Evolutionary conservation across 139 green algal species (phyloP).

Genomic region (Monoraphidium neglectum): DNA sequence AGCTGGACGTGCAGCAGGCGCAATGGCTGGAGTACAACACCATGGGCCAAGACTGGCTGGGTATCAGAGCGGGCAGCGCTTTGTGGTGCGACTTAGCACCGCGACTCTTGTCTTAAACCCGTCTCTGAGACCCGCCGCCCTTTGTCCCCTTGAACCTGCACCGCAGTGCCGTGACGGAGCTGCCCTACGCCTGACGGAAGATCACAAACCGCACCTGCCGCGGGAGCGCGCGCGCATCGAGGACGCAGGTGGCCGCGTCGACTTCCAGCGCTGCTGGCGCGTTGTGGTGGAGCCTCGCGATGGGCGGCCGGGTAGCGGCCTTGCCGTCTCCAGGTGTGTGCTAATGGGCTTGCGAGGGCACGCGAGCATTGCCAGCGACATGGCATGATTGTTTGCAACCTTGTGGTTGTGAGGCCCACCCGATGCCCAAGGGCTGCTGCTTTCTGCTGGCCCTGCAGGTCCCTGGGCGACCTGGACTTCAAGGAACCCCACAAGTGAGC

Average conservation of each 20-base stretch:
- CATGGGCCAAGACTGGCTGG: background rate
- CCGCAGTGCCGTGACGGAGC: constrained; percentile 53
- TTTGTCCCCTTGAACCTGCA: too few species aligned
- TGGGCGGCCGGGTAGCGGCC: constrained; percentile 55
- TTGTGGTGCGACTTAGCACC: background rate
- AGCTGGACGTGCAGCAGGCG: background rate
- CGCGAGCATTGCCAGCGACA: background rate
- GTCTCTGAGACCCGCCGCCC: constrained; percentile 60
- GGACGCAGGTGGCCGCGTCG: constrained; percentile 53
- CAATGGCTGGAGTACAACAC: background rate
- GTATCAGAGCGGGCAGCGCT: background rate
- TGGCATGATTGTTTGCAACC: background rate
- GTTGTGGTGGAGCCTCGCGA: constrained; percentile 71
- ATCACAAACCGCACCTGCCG: constrained; percentile 77
- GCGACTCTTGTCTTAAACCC: background rate
- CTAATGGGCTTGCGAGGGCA: background rate
- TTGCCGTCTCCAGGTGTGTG: constrained; percentile 69
- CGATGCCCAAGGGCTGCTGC: background rate
- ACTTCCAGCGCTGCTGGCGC: constrained; percentile 74
- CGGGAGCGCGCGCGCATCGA: constrained; percentile 55
- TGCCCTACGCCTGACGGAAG: constrained; percentile 66
- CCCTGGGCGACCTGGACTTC: constrained; percentile 74
- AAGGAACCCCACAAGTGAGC: too few species aligned
- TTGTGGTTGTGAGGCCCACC: background rate
- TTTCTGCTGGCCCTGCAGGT: constrained; percentile 29